Evolutionary conservation across 2,329 filamentous ascomycete genomes (phyloP).

Genomic region (Colletotrichum sp.): DNA sequence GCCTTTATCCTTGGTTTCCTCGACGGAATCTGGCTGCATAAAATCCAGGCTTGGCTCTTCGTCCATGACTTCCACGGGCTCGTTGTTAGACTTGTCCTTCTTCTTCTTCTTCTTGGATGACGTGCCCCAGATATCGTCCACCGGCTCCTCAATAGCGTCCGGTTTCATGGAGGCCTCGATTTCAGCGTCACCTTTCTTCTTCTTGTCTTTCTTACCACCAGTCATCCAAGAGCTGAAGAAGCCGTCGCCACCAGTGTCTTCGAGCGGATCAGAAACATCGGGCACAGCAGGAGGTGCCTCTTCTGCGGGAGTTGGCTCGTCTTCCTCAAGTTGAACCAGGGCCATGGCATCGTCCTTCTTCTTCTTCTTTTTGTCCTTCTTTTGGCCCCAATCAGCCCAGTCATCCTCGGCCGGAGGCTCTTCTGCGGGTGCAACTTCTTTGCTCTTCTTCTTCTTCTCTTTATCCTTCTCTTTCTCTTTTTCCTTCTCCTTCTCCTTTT

Average conservation of each 20-base stretch:
- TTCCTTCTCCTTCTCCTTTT: conserved; percentile 31
- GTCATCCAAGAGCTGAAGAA: conserved; percentile 64
- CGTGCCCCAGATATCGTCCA: conserved; percentile 43
- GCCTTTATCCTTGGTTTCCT: conserved; percentile 48
- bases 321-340: conserved; percentile 39
- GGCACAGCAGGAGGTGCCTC: conserved; percentile 32
- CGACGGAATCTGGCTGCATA: conserved; percentile 50
- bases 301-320: conserved; percentile 26
- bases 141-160: conserved; percentile 48
- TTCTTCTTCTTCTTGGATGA: conserved; percentile 52
- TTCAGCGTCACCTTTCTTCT: conserved; percentile 27
- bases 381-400: conserved; percentile 29
- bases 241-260: conserved; percentile 43
- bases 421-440: conserved; percentile 28
- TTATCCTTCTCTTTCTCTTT: conserved; percentile 22
- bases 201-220: conserved; percentile 51
- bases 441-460: conserved; percentile 31
- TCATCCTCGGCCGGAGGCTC: conserved; percentile 17
- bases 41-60: conserved; percentile 49
- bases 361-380: conserved; percentile 54
- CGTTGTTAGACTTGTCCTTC: conserved; percentile 57
- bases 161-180: conserved; percentile 32
- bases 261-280: conserved; percentile 35
- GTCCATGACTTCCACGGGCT: conserved; percentile 51
- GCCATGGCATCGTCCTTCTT: conserved; percentile 36